Evolutionary conservation across 192 early-diverging fungal species (phyloP).

Genomic region (Phycomyces blakesleeanus): DNA sequence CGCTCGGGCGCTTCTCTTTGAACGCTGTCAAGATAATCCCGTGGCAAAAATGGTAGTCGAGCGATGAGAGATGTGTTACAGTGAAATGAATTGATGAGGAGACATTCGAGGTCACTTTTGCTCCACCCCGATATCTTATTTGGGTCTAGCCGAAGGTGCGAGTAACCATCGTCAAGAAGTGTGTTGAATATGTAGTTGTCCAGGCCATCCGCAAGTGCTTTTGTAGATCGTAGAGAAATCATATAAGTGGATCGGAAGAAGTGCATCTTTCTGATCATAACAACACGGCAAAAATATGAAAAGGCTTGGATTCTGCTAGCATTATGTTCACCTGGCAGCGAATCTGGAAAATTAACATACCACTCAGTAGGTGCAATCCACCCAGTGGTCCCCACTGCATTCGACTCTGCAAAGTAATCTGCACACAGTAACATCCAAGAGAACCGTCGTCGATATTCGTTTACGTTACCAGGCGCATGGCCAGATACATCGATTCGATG

Average conservation of each 20-base stretch:
- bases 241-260: constrained; percentile 18
- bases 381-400: constrained; percentile 17
- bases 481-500: constrained; percentile 14
- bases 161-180: constrained; percentile 3
- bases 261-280: constrained; percentile 21
- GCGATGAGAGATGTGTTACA: constrained; percentile 18
- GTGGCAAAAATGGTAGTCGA: constrained; percentile 21
- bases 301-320: constrained; percentile 12
- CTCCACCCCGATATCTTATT: background rate
- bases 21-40: constrained; percentile 6
- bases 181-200: constrained; percentile 9
- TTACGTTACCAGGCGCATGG: background rate
- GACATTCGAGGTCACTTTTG: constrained; percentile 10
- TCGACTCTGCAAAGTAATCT: constrained; percentile 23
- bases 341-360: constrained; percentile 26
- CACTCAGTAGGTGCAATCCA: constrained; percentile 18
- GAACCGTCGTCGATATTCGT: constrained; percentile 23
- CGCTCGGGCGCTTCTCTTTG: background rate
- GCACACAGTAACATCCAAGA: constrained; percentile 31
- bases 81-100: constrained; percentile 15
- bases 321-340: background rate
- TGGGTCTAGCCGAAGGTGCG: background rate
- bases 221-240: background rate
- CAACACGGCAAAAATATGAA: constrained; percentile 21
- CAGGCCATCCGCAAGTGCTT: background rate